These are phyloP conservation scores for Poronia punctata DNA, from an alignment of 495 filamentous ascomycete genomes.

Conservation along the genomic window DNA sequence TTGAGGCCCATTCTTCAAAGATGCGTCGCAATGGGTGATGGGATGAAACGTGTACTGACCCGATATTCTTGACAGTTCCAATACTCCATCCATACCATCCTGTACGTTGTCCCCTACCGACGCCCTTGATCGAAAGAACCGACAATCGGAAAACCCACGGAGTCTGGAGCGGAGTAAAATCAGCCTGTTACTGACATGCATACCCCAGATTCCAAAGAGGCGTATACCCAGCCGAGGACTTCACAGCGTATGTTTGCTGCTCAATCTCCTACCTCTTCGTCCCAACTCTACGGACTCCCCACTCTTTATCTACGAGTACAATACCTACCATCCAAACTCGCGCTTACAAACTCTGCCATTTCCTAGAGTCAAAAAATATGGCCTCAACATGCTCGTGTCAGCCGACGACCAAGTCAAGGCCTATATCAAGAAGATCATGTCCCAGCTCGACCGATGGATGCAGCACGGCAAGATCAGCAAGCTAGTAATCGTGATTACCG, in stretches of 20 bases:
- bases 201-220: conserved; percentile 77
- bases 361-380: conserved; percentile 98
- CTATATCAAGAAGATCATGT: conserved; percentile 98
- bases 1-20: not conserved
- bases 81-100: conserved; percentile 92
- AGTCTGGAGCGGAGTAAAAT: too few species aligned
- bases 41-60: too few species aligned
- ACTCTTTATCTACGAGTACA: not conserved
- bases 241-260: conserved; percentile 78
- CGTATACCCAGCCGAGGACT: conserved; percentile 97
- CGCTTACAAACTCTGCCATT: not conserved
- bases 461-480: conserved; percentile 90
- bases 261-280: too few species aligned
- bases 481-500: conserved; percentile 90
- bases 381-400: conserved; percentile 94
- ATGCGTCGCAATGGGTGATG: too few species aligned
- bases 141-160: too few species aligned
- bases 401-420: conserved; percentile 97
- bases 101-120: conserved; percentile 40
- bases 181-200: conserved; percentile 8
- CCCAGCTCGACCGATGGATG: conserved; percentile 94
- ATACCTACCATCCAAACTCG: not conserved
- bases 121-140: conserved; percentile 9
- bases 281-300: too few species aligned
- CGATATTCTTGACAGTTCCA: conserved; percentile 67